Base-by-base conservation (phyloP, 2,329 filamentous ascomycete genomes). In the Emmonsiellopsis sp. region DNA sequence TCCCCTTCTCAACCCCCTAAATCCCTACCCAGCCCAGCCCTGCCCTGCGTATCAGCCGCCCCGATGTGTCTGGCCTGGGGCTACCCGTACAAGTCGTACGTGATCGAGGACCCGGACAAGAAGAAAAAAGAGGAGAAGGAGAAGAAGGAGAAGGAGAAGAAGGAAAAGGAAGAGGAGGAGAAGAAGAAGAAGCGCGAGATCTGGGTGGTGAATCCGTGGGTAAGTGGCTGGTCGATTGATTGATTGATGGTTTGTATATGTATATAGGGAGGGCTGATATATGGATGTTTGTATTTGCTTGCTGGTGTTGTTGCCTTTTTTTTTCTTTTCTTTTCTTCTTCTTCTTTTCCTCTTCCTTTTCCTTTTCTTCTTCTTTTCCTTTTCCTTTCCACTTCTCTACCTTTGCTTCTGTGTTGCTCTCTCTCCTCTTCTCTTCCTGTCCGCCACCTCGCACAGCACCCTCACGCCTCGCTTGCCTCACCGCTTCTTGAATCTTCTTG, bases 21-120 rank as follows among this genome's bases (percentile, higher is more conserved):
- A 20, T 32, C 5, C 26, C 32, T 32, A 31, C 10, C 32, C 20
- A 45, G n/a, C 10, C 4, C 7, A 5, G 8, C 10, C 32, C 20
- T 31, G n/a, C 10, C 4, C 7, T 8, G 8, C 43, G 32, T 32
- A 45, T 30, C 43, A 13, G 5, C 20, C 42, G 5, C 7, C 8
- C 34, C 8, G 32, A 48, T 48, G 45, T 48, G 45, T 35, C n/a
- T 58, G 54, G 58, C 56, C 26, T 56, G 56, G 20, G 57, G 57
- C 47, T 45, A 56, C 10, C 57, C 57, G 10, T 58, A 58, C 37
- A 56, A 54, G 32, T 38, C 52, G 11, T 53, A 53, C 43, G 50
- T 57, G 35, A 55, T 59, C 46, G 58, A 62, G 44, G 61, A 55
- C 13, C 44, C 43, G 10, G 55, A 55, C 16, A 56, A 50, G 50